Evolutionary conservation across 495 filamentous ascomycete species (phyloP).

Genomic region (Daldinia caldariorum): DNA sequence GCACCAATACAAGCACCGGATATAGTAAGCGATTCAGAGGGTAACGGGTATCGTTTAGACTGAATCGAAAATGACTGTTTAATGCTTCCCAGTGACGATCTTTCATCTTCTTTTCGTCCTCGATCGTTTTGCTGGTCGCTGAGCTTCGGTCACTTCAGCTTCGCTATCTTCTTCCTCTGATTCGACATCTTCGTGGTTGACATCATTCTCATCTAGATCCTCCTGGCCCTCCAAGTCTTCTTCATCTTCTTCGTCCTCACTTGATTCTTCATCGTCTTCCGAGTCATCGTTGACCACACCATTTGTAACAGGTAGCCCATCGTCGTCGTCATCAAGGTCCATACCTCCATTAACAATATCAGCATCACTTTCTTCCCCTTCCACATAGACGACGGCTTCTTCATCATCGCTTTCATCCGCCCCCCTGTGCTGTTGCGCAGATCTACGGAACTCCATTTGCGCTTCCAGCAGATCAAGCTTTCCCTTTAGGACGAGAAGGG

Average conservation of each 20-base stretch:
- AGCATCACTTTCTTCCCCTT: conserved; percentile 71
- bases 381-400: conserved; percentile 86
- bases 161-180: conserved; percentile 58
- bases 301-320: conserved; percentile 49
- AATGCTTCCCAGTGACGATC: conserved; percentile 13
- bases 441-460: conserved; percentile 81
- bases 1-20: background rate
- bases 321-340: conserved; percentile 48
- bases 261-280: conserved; percentile 56
- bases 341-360: conserved; percentile 55
- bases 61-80: conserved; percentile 30
- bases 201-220: conserved; percentile 56
- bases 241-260: conserved; percentile 51
- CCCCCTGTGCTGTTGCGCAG: conserved; percentile 57
- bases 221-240: conserved; percentile 53
- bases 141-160: conserved; percentile 46
- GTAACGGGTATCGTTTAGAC: conserved; percentile 42
- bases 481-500: conserved; percentile 86
- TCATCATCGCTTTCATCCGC: conserved; percentile 68
- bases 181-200: conserved; percentile 56
- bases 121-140: conserved; percentile 49
- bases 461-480: conserved; percentile 91
- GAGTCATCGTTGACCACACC: conserved; percentile 52
- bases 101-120: conserved; percentile 47
- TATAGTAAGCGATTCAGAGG: conserved; percentile 12